Percentiles rank a stretch among this genome's conserved stretches.
These are phyloP conservation scores for Epichloe brachyelytri DNA, from an alignment of 2,329 filamentous ascomycete species.

Conservation along the genomic window DNA sequence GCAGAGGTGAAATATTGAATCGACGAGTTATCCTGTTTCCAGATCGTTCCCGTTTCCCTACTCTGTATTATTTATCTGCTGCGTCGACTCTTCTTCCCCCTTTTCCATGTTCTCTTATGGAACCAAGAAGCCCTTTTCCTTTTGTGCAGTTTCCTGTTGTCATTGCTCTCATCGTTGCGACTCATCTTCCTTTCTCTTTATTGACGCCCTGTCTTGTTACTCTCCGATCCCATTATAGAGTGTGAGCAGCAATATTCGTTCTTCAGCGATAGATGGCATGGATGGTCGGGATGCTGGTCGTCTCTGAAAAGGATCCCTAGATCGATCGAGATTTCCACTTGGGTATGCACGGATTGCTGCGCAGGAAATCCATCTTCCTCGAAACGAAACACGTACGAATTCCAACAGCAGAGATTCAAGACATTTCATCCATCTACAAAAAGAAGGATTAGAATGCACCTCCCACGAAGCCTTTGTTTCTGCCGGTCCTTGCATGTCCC, in stretches of 20 bases:
- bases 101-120: not conserved
- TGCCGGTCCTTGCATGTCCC: conserved; percentile 19
- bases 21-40: not conserved
- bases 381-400: not conserved
- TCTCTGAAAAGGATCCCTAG: conserved; percentile 7
- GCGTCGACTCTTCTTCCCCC: not conserved
- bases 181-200: not conserved
- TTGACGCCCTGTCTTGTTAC: not conserved
- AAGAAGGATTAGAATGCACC: conserved; percentile 24
- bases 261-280: not conserved
- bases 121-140: not conserved
- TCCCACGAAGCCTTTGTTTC: conserved; percentile 7
- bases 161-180: not conserved
- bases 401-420: too few relatives aligned
- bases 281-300: conserved; percentile 4
- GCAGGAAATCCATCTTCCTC: not conserved
- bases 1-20: not conserved
- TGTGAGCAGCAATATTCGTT: not conserved
- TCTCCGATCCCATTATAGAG: not conserved
- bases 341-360: conserved; percentile 6
- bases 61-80: not conserved
- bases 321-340: conserved; percentile 6
- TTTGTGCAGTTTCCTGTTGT: not conserved
- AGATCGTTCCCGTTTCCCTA: not conserved
- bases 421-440: not conserved